These are phyloP conservation scores for Cryptococcus maquisensis DNA, from an alignment of 1,284 basidiomycete genomes.

Conservation along the genomic window DNA sequence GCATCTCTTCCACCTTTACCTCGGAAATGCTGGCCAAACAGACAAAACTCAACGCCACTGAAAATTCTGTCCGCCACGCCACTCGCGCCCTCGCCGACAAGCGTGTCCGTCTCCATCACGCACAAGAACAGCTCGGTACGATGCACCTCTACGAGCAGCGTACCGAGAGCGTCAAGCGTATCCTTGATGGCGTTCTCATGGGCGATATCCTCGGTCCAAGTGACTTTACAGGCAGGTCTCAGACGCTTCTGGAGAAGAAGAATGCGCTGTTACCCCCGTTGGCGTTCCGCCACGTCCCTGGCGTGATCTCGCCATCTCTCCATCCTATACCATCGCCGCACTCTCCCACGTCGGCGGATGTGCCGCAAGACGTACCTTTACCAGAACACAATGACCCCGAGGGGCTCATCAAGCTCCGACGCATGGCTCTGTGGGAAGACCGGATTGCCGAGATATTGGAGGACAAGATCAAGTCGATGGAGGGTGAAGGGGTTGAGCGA, in stretches of 20 bases:
- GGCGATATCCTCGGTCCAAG: slow-evolving; percentile 6
- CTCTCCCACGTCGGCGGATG: slow-evolving; percentile 33
- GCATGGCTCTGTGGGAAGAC: slow-evolving; percentile 75
- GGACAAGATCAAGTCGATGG: slow-evolving; percentile 63
- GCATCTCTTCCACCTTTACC: slow-evolving; percentile 71
- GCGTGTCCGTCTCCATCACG: slow-evolving; percentile 71
- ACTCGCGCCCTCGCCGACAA: slow-evolving; percentile 87
- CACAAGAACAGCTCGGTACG: slow-evolving; percentile 66
- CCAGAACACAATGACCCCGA: slow-evolving; percentile 50
- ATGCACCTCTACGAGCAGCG: slow-evolving; percentile 73
- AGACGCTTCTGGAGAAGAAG: slow-evolving; percentile 50
- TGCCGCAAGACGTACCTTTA: slow-evolving; percentile 57
- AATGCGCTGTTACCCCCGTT: slow-evolving; percentile 49
- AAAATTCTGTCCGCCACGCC: slow-evolving; percentile 78
- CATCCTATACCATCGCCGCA: neutral
- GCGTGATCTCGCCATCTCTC: slow-evolving; percentile 6
- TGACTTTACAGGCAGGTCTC: slow-evolving; percentile 86
- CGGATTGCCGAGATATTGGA: slow-evolving; percentile 71
- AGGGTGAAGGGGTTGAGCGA: slow-evolving; percentile 76
- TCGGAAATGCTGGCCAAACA: slow-evolving; percentile 81
- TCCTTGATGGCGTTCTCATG: slow-evolving; percentile 49
- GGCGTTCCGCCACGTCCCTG: slow-evolving; percentile 15
- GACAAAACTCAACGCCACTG: slow-evolving; percentile 76
- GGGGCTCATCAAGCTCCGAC: slow-evolving; percentile 63
- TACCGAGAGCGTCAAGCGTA: slow-evolving; percentile 73